Base-by-base conservation (phyloP, 305 asterid genomes). In the Fraxinus sp. region DNA sequence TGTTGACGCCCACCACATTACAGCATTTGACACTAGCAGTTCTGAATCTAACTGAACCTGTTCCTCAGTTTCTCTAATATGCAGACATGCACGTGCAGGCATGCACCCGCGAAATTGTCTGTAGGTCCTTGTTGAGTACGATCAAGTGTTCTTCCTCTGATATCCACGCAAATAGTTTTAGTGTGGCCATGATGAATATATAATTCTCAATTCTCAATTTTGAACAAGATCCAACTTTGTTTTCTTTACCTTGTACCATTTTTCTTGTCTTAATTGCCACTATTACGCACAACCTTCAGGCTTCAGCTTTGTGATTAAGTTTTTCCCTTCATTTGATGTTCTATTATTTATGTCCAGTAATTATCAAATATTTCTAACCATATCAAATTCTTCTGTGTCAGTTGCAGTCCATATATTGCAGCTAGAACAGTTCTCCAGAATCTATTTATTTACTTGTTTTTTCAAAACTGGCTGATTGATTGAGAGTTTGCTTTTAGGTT, bases 401-500 rank as follows among this genome's bases (percentile, higher is more conserved):
- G 13, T 71, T 71, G 76, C 76, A 32, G 36, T 71, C 41, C 43
- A 71, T 71, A 1, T 32, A 32, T 33, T 32, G 41, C 76, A 4
- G 46, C 76, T 75, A 30, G 30, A n/a, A 55, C 26, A 55, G n/a
- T 55, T 55, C 24, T 55, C 59, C 66, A 55, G 24, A 55, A 52
- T 59, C 32, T 49, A 72, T 66, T 18, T 39, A 52, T 75, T 73
- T 33, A 30, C 79, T 33, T 68, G 32, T 11, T 68, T 68, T 77
- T 64, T 81, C 46, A 72, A 75, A 79, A 5, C 52, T 83, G 75
- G 41, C 86, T 85, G 83, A 85, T 55, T 81, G 28, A 82, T 73
- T 36, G 77, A 73, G 49, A 79, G 11, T 82, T 77, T 84, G 68
- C 57, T 81, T 88, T 84, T 92, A 96, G 99, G 93, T 88, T 82